Evolutionary conservation across 495 filamentous ascomycete genomes (phyloP), one percentile per base, ranked within the genome.

Genomic region (Hyphodiscus hymeniophilus): DNA sequence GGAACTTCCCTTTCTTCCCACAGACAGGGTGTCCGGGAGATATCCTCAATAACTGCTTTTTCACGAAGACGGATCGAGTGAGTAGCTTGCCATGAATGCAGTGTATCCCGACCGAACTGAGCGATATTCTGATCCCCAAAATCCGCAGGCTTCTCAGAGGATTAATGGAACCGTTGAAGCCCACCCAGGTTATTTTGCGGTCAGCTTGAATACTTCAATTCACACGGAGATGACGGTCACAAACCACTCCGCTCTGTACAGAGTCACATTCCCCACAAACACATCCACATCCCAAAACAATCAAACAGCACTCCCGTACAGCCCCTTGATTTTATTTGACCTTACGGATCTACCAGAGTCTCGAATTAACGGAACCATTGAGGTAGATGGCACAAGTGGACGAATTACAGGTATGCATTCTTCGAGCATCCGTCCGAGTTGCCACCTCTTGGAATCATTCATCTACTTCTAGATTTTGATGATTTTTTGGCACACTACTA

Each of bases 1-100:
- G 85, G 33, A 87, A 87, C 61, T 89, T 89, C 40, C 79, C 85
- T 3, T 66, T 89, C 1, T 89, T 90, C 51, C 72, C 82, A 1
- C 77, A 83, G 46, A 70, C 74, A 13, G 67, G 73, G 42, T 90
- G 85, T 48, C 76, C 81, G 0, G 70, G 66, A n/a, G 74, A 83
- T 42, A 72, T 82, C 45, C 54, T 87, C 46, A 70, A 82, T 50
- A 68, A 70, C 22, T 89, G 84, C 59, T 69, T 68, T 26, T 89
- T 77, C 57, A 72, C 76, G 20, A 77, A 77, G 50, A 43, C 50
- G 1, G 39, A 47, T 6, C 50, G 55, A 20, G 55, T n/a, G n/a
- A n/a, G n/a, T n/a, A n/a, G n/a, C n/a, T n/a, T n/a, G n/a, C n/a
- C n/a, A n/a, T n/a, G n/a, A n/a, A n/a, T n/a, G n/a, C n/a, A n/a